Conservation (phyloP, 345 rosid genomes). For the Cardamine chenopodiifolia region DNA sequence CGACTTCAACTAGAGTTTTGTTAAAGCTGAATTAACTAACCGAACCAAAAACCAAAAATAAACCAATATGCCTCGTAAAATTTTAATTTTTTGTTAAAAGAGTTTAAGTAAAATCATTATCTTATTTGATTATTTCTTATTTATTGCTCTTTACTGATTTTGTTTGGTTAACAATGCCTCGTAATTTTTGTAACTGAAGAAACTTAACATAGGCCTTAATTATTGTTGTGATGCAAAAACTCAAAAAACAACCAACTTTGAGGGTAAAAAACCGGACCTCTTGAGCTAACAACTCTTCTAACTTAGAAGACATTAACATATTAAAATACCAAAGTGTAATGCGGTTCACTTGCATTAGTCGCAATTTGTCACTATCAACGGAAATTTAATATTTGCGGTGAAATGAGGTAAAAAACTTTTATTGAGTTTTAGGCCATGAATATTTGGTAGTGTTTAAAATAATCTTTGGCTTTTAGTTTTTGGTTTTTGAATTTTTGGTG, state of each 20-base stretch:
- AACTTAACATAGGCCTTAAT: not conserved
- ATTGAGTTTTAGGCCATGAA: too few species aligned
- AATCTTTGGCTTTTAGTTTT: too few species aligned
- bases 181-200: not conserved
- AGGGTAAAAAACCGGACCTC: not conserved
- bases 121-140: too few species aligned
- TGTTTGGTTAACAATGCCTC: too few species aligned
- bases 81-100: too few species aligned
- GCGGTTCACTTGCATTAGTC: conserved; percentile 7
- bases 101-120: too few species aligned
- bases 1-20: not conserved
- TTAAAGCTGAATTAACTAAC: not conserved
- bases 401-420: not conserved
- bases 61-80: not conserved
- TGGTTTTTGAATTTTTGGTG: too few species aligned
- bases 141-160: too few species aligned
- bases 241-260: not conserved
- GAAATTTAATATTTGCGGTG: not conserved
- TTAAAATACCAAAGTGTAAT: not conserved
- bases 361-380: not conserved
- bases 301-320: conserved; percentile 7
- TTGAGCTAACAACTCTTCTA: not conserved
- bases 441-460: too few species aligned
- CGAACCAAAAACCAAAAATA: not conserved
- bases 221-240: not conserved